Percentiles rank a stretch among this genome's conserved stretches.
These are phyloP conservation scores for Chaetoceros tenuissimus DNA, from an alignment of 108 stramenopile genomes.

Conservation along the genomic window DNA sequence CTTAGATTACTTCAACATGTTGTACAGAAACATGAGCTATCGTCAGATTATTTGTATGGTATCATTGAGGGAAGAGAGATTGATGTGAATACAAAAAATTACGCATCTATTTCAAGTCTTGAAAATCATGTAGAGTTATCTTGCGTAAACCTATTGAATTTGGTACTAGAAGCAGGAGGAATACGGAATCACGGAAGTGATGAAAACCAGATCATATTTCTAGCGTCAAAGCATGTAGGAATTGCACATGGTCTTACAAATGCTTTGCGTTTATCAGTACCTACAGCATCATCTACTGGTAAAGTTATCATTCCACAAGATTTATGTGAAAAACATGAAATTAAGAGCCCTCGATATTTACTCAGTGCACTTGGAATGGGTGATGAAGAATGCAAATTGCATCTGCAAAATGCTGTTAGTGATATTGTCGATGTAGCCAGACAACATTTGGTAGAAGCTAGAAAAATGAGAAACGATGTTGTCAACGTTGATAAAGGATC, in stretches of 20 bases:
- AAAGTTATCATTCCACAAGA: slow-evolving; percentile 23
- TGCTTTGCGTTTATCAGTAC: slow-evolving; percentile 18
- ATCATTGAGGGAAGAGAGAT: slow-evolving; percentile 11
- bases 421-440: slow-evolving; percentile 13
- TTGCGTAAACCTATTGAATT: slow-evolving; percentile 15
- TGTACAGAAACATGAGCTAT: slow-evolving; percentile 1
- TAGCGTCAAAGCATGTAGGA: slow-evolving; percentile 16
- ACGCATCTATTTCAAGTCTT: slow-evolving; percentile 7
- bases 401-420: slow-evolving; percentile 9
- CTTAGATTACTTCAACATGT: slow-evolving; percentile 9
- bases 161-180: slow-evolving; percentile 15
- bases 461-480: slow-evolving; percentile 3
- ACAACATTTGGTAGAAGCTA: slow-evolving; percentile 9
- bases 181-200: neutral
- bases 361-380: slow-evolving; percentile 23
- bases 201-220: slow-evolving; percentile 4
- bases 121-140: slow-evolving; percentile 11
- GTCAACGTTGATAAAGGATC: neutral
- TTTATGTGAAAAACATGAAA: slow-evolving; percentile 16
- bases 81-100: slow-evolving; percentile 19
- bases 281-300: slow-evolving; percentile 17
- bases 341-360: slow-evolving; percentile 24
- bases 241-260: slow-evolving; percentile 18
- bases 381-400: slow-evolving; percentile 9
- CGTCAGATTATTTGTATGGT: slow-evolving; percentile 12